A percentile compares a stretch with the other conserved stretches of the same genome.
Evolutionary conservation across 176 grass and related monocot genomes (phyloP).

Genomic region (Cenchrus americanus): DNA sequence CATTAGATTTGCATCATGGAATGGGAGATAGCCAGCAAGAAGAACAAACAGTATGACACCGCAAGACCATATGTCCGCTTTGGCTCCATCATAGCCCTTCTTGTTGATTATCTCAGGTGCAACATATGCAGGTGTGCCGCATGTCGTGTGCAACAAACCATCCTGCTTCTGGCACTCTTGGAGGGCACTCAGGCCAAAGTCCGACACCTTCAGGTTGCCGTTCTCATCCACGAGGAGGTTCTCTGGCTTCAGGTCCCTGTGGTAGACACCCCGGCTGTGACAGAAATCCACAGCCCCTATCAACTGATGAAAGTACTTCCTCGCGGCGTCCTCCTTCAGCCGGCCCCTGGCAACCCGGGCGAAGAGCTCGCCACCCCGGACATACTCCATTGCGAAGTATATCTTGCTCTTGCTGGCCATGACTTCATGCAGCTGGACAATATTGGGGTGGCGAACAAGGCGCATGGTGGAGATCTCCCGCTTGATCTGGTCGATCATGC

Average conservation of each 20-base stretch:
- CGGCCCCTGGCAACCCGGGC: slow-evolving; percentile 61
- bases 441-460: slow-evolving; percentile 74
- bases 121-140: slow-evolving; percentile 85
- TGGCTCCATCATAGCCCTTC: slow-evolving; percentile 85
- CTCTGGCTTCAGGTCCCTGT: slow-evolving; percentile 89
- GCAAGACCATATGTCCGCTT: slow-evolving; percentile 93
- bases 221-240: slow-evolving; percentile 87
- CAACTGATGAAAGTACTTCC: slow-evolving; percentile 81
- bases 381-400: slow-evolving; percentile 92
- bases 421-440: slow-evolving; percentile 90
- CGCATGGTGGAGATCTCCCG: slow-evolving; percentile 86
- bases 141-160: slow-evolving; percentile 76
- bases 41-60: slow-evolving; percentile 89
- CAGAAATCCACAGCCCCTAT: slow-evolving; percentile 83
- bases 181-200: slow-evolving; percentile 79
- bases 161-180: slow-evolving; percentile 74
- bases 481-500: slow-evolving; percentile 93
- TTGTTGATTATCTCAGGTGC: slow-evolving; percentile 88
- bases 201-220: slow-evolving; percentile 84
- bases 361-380: slow-evolving; percentile 82
- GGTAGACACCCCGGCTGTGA: slow-evolving; percentile 87
- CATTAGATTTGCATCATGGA: slow-evolving; percentile 84
- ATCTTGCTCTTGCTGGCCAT: slow-evolving; percentile 97
- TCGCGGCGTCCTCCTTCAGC: slow-evolving; percentile 66
- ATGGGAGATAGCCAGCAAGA: slow-evolving; percentile 81